Conservation (phyloP, 805 yeast genomes). For the Candida nitratophila region DNA sequence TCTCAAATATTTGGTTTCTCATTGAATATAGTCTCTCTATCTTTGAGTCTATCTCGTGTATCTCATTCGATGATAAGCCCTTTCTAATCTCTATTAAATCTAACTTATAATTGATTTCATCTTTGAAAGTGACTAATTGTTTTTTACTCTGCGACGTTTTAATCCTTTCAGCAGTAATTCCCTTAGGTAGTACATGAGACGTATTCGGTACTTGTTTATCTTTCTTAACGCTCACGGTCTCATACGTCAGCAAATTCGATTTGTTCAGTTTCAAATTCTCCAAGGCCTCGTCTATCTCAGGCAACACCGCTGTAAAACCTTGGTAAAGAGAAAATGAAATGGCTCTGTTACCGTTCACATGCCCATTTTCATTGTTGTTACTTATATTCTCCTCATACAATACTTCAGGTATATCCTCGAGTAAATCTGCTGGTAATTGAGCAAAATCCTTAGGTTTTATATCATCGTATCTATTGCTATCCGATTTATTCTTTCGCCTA, state of each 20-base stretch:
- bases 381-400: slow-evolving; percentile 4
- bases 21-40: slow-evolving; percentile 42
- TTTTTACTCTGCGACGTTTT: slow-evolving; percentile 34
- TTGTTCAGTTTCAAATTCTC: slow-evolving; percentile 15
- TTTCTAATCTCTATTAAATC: slow-evolving; percentile 57
- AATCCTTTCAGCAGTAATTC: slow-evolving; percentile 34
- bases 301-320: slow-evolving; percentile 57
- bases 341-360: slow-evolving; percentile 2
- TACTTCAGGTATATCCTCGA: slow-evolving; percentile 43
- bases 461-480: slow-evolving; percentile 2
- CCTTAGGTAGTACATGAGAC: slow-evolving; percentile 25
- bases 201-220: not conserved
- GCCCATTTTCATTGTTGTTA: slow-evolving; percentile 2
- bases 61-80: slow-evolving; percentile 56
- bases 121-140: slow-evolving; percentile 30
- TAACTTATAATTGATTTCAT: slow-evolving; percentile 36
- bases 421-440: slow-evolving; percentile 54
- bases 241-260: slow-evolving; percentile 11
- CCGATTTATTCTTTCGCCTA: slow-evolving; percentile 8
- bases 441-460: slow-evolving; percentile 28
- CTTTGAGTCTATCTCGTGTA: slow-evolving; percentile 53
- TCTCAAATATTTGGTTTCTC: slow-evolving; percentile 49
- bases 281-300: slow-evolving; percentile 41
- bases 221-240: not conserved
- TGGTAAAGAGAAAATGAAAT: slow-evolving; percentile 50